Base-by-base conservation (phyloP, 2,329 filamentous ascomycete genomes). In the Aspergillus neotritici region DNA sequence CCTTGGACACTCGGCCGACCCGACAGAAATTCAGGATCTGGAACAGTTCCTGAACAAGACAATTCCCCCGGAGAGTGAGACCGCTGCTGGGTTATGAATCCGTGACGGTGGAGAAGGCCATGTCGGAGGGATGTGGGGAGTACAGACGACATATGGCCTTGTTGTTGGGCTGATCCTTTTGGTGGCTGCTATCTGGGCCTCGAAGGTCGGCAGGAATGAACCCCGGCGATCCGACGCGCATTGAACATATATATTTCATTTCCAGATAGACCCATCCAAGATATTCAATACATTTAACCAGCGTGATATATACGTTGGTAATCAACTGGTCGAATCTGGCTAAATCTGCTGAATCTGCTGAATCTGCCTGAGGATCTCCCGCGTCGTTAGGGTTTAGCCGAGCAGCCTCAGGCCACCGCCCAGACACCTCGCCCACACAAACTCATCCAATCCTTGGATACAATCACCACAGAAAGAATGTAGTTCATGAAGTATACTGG, bases 11-110 rank as follows among this genome's bases (percentile, higher is more conserved):
- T 85, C 82, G 4, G 88, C 88, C 2, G 83, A 82, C 54, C 74
- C 81, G 4, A 72, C 84, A 49, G 91, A 96, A 70, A 80, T 96
- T 42, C 79, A 93, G 49, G 86, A 94, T 55, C 73, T 96, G 13
- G 87, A 93, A 67, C 65, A 67, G 33, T 84, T 79, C 60, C 66
- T 84, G 38, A 69, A 71, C 37, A 68, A 73, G 53, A 62, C 70
- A 14, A 68, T 83, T 38, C 76, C 78, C 3, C 55, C 71, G 3
- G 59, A 75, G 34, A 70, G 66, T 7, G 70, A 52, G 33, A 38
- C 46, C 16, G 30, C 56, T 13, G 56, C 63, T 13, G 62, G 61
- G 4, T 55, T 66, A 55, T 68, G 63, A 68, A 58, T 67, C 21
- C 21, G 21, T 47, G 51, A 51, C 46, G 44, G 43, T 32, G n/a